These are phyloP conservation scores for Schizothecium vesticola DNA, from an alignment of 495 filamentous ascomycete genomes.

Conservation along the genomic window DNA sequence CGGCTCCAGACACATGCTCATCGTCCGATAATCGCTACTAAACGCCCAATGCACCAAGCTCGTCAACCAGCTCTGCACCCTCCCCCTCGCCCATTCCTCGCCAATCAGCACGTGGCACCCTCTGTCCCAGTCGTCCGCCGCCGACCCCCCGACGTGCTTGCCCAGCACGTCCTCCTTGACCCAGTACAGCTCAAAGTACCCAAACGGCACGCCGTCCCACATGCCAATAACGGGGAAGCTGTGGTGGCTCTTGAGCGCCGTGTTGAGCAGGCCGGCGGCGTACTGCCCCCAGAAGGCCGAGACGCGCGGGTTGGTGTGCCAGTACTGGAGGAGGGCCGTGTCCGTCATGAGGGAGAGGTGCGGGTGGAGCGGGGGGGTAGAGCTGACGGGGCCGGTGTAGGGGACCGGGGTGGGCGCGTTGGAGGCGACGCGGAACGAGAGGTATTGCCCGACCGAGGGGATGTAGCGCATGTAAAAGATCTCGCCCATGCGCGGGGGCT, in stretches of 20 bases:
- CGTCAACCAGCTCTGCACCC: constrained; percentile 74
- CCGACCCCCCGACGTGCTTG: constrained; percentile 50
- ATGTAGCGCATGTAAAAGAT: constrained; percentile 86
- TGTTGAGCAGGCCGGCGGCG: constrained; percentile 61
- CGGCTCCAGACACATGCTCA: constrained; percentile 78
- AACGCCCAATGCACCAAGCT: constrained; percentile 82
- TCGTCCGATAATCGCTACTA: constrained; percentile 72
- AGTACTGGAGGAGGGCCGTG: constrained; percentile 70
- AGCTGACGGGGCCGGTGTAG: constrained; percentile 48
- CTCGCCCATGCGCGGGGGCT: constrained; percentile 82
- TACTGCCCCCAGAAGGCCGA: constrained; percentile 73
- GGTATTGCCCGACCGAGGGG: constrained; percentile 73
- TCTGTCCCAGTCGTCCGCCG: constrained; percentile 73
- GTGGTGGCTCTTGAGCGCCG: constrained; percentile 59
- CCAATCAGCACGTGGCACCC: constrained; percentile 86
- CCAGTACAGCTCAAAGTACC: constrained; percentile 98
- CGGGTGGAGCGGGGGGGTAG: constrained; percentile 30
- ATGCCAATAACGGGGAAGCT: constrained; percentile 88
- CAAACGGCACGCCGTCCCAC: constrained; percentile 94
- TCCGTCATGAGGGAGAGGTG: constrained; percentile 49
- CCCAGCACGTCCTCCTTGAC: constrained; percentile 87
- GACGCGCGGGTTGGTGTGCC: constrained; percentile 88
- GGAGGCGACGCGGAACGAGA: constrained; percentile 79
- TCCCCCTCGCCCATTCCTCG: constrained; percentile 85
- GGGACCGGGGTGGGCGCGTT: constrained; percentile 49